Conservation (phyloP, 2,329 filamentous ascomycete species). For the Aspergillus thermomutatus region DNA sequence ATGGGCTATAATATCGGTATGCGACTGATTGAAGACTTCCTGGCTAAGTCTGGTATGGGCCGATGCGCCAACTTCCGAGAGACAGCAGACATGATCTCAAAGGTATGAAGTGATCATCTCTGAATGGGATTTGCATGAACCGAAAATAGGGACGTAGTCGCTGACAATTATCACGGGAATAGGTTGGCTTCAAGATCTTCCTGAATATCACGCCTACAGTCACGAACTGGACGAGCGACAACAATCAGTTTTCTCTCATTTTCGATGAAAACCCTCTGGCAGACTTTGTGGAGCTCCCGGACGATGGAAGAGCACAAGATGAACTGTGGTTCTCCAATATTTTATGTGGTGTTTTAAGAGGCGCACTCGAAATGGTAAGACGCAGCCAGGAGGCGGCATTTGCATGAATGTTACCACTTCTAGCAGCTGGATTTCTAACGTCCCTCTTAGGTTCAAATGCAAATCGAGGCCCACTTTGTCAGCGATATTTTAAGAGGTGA, state of each 20-base stretch:
- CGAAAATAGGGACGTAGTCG: neutral
- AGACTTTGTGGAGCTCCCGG: constrained; percentile 95
- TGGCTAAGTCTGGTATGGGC: constrained; percentile 89
- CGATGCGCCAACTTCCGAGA: constrained; percentile 90
- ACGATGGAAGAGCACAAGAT: constrained; percentile 92
- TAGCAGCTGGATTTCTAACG: neutral
- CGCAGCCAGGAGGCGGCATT: neutral
- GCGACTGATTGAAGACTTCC: constrained; percentile 93
- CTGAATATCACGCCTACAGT: constrained; percentile 92
- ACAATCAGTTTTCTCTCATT: constrained; percentile 91
- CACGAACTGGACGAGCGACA: constrained; percentile 93
- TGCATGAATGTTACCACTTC: neutral
- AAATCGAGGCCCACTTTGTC: constrained; percentile 94
- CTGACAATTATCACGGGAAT: constrained; percentile 10
- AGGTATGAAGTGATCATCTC: constrained; percentile 51
- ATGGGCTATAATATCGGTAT: constrained; percentile 99
- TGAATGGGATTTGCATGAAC: neutral
- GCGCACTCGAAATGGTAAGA: constrained; percentile 90
- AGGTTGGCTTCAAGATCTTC: constrained; percentile 99
- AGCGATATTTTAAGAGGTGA: constrained; percentile 90
- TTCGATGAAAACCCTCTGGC: constrained; percentile 97
- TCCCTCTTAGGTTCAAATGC: constrained; percentile 73
- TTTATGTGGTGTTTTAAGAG: constrained; percentile 85
- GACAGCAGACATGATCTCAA: constrained; percentile 94
- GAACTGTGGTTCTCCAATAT: constrained; percentile 99